phyloP scores from a whole-genome alignment of 148 eudicot genomes.

The Cornus suecica region DNA sequence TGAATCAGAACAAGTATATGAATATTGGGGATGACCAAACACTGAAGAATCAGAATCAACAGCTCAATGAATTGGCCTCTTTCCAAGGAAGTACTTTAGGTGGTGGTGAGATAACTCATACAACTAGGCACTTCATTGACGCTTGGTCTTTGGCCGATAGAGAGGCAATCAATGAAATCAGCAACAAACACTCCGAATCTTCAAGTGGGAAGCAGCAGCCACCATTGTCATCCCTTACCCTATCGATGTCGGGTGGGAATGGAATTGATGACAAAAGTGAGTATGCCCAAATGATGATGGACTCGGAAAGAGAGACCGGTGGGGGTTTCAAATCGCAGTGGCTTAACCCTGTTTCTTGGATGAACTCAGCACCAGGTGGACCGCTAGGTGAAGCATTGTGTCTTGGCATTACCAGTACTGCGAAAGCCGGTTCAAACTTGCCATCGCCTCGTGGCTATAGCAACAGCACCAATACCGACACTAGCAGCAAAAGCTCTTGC shows the following conservation, averaged over 20 bases:
- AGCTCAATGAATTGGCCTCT: background rate
- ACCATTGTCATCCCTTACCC: constrained; percentile 39
- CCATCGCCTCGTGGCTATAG: constrained; percentile 44
- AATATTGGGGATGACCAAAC: constrained; percentile 1
- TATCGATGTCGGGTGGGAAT: constrained; percentile 52
- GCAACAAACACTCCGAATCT: constrained; percentile 19
- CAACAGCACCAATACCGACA: constrained; percentile 39
- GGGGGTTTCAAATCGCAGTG: constrained; percentile 23
- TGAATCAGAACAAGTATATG: constrained; percentile 13
- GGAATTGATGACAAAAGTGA: constrained; percentile 18
- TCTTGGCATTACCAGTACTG: constrained; percentile 48
- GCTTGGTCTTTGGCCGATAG: constrained; percentile 55
- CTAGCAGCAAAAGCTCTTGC: constrained; percentile 39
- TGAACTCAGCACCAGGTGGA: constrained; percentile 62
- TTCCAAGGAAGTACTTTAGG: background rate
- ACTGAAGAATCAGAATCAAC: constrained; percentile 15
- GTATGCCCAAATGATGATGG: constrained; percentile 13
- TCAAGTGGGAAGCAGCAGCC: constrained; percentile 19
- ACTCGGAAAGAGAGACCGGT: constrained; percentile 9
- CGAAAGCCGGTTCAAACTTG: constrained; percentile 24
- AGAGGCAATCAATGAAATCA: constrained; percentile 24
- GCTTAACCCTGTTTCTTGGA: constrained; percentile 38
- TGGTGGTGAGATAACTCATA: constrained; percentile 5
- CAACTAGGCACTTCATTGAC: constrained; percentile 70
- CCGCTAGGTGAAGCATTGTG: constrained; percentile 83